Percentiles rank a stretch among this genome's conserved stretches.
Conservation (phyloP, 306 rosid species). For the Mimosa pudica region DNA sequence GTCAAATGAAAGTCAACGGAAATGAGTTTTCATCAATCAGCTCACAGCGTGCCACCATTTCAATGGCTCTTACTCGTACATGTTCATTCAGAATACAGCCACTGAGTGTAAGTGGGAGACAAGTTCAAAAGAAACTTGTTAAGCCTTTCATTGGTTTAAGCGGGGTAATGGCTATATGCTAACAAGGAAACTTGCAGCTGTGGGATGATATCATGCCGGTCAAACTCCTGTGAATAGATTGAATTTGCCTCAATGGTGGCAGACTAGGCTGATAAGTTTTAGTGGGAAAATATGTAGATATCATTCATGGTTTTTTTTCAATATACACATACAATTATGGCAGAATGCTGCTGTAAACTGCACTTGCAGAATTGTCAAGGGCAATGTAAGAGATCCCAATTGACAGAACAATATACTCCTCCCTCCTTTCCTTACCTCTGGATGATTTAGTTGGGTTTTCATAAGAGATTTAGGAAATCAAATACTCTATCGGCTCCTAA, state of each 20-base stretch:
- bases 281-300: conserved; percentile 34
- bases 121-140: conserved; percentile 47
- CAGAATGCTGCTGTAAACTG: conserved; percentile 28
- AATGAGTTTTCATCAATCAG: conserved; percentile 32
- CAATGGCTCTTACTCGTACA: conserved; percentile 44
- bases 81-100: conserved; percentile 47
- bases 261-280: conserved; percentile 25
- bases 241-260: conserved; percentile 5
- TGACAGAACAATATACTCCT: background rate
- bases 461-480: no score
- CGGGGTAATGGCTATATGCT: conserved; percentile 54
- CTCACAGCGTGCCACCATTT: conserved; percentile 38
- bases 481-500: no score
- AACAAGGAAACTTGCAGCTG: conserved; percentile 39
- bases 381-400: background rate
- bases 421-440: no score
- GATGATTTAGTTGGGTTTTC: no score
- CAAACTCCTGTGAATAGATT: background rate
- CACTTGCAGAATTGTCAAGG: conserved; percentile 12
- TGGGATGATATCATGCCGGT: conserved; percentile 25
- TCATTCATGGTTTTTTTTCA: conserved; percentile 28
- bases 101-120: conserved; percentile 50
- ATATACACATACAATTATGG: conserved; percentile 28
- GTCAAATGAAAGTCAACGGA: conserved; percentile 50
- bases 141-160: conserved; percentile 54